phyloP scores from a whole-genome alignment of 306 rosid species.

The Cyclanthera cordifolia region DNA sequence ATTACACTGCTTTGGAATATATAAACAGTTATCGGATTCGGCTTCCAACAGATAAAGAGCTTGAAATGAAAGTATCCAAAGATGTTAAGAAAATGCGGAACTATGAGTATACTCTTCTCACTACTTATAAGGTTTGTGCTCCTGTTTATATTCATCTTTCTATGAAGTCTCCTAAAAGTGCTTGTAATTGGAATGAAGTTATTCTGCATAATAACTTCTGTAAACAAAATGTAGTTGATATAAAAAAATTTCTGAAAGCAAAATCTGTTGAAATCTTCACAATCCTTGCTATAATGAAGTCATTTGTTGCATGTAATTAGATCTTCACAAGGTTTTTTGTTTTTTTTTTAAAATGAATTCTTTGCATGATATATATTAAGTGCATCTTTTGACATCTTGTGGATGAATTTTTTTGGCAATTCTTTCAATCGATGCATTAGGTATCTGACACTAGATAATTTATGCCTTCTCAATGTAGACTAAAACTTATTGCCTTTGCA shows the following conservation, averaged over 20 bases:
- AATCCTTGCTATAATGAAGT: not conserved
- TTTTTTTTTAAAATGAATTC: not conserved
- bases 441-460: not conserved
- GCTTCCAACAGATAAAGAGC: conserved; percentile 93
- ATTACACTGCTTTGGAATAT: conserved; percentile 11
- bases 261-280: not conserved
- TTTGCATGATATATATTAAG: not conserved
- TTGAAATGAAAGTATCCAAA: conserved; percentile 89
- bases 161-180: not conserved
- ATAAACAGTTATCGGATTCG: conserved; percentile 73
- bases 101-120: conserved; percentile 83
- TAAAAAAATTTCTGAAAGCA: not conserved
- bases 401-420: not conserved
- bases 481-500: not conserved
- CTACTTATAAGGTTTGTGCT: conserved; percentile 67
- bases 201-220: not conserved
- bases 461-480: not conserved
- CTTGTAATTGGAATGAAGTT: not conserved
- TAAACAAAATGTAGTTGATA: too few relatives aligned
- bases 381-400: not conserved
- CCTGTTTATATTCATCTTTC: conserved; percentile 6
- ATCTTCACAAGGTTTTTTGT: not conserved
- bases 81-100: conserved; percentile 71
- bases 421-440: not conserved
- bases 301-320: not conserved